These are phyloP conservation scores for Monascus purpureus DNA, from an alignment of 495 filamentous ascomycete species.

Conservation along the genomic window DNA sequence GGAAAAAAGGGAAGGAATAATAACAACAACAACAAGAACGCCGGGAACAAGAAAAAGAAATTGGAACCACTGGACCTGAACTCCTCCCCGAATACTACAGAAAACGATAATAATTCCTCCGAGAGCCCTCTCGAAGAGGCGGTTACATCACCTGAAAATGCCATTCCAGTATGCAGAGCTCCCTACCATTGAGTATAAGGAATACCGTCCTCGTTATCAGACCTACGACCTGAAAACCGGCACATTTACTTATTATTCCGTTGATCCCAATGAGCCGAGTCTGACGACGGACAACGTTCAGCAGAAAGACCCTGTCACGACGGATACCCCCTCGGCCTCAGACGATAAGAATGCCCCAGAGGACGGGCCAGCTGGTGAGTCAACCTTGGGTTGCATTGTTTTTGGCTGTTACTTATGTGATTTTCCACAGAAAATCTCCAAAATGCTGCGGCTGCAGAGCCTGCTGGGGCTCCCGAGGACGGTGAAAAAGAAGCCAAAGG, in stretches of 20 bases:
- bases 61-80: not conserved
- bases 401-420: not conserved
- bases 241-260: conserved; percentile 22
- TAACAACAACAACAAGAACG: conserved; percentile 14
- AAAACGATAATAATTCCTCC: conserved; percentile 5
- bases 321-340: conserved; percentile 11
- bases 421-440: conserved; percentile 4
- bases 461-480: not conserved
- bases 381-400: not conserved
- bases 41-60: conserved; percentile 6
- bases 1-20: conserved; percentile 21
- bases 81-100: no score
- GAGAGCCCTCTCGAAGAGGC: conserved; percentile 15
- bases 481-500: no score
- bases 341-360: conserved; percentile 3
- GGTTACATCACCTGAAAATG: conserved; percentile 22
- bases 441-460: conserved; percentile 1
- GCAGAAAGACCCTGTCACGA: conserved; percentile 20
- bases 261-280: conserved; percentile 14
- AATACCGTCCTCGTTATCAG: conserved; percentile 24
- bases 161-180: conserved; percentile 29
- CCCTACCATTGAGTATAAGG: conserved; percentile 27
- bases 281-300: conserved; percentile 28
- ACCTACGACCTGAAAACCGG: conserved; percentile 23
- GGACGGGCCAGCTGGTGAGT: conserved; percentile 1